These are phyloP conservation scores for Leccinum uliginosum DNA, from an alignment of 768 basidiomycete genomes.

Conservation along the genomic window DNA sequence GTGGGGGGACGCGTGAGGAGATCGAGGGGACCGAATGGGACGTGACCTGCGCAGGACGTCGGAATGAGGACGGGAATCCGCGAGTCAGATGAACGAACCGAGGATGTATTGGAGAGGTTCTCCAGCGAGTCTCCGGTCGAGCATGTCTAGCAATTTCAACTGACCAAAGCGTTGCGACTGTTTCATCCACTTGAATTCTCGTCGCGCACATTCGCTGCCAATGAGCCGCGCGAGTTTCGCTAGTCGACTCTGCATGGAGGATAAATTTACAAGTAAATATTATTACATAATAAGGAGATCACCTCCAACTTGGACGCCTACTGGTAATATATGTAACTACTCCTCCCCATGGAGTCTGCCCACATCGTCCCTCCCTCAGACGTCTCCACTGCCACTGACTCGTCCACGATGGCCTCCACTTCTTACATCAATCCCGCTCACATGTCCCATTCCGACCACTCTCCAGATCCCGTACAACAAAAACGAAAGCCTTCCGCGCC, in stretches of 20 bases:
- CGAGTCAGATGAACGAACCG: constrained; percentile 41
- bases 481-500: constrained; percentile 38
- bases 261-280: no score
- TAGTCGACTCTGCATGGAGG: constrained; percentile 17
- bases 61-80: not conserved
- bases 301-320: constrained; percentile 5
- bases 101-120: constrained; percentile 92
- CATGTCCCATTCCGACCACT: constrained; percentile 32
- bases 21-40: constrained; percentile 83
- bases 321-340: constrained; percentile 10
- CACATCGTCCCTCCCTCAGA: constrained; percentile 3
- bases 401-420: constrained; percentile 16
- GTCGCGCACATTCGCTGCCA: constrained; percentile 32
- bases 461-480: constrained; percentile 15
- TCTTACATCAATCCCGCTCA: constrained; percentile 42
- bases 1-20: constrained; percentile 72
- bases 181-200: constrained; percentile 50
- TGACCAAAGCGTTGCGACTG: constrained; percentile 13
- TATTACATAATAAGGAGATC: constrained; percentile 22
- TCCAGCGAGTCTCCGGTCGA: constrained; percentile 56
- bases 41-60: constrained; percentile 44
- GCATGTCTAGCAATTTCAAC: constrained; percentile 34
- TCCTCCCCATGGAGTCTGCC: constrained; percentile 4
- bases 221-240: constrained; percentile 31
- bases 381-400: not conserved